These are phyloP conservation scores for Botryotinia globosa DNA, from an alignment of 2,329 filamentous ascomycete genomes.

Conservation along the genomic window DNA sequence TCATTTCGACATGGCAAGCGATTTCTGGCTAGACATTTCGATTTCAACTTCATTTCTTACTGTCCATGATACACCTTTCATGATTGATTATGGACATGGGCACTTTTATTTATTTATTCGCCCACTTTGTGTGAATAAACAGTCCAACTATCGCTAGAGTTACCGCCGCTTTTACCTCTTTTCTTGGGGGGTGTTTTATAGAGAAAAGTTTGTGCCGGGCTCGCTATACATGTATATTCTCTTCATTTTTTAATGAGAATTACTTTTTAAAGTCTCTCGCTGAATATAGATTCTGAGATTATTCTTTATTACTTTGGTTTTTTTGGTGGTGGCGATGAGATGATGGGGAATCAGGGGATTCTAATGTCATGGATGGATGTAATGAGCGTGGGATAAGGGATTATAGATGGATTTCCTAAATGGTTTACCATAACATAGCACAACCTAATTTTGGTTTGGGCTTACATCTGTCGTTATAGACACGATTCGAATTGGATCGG, in stretches of 20 bases:
- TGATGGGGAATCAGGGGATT: background rate
- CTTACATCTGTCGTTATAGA: constrained; percentile 10
- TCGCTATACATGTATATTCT: constrained; percentile 32
- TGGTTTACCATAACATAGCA: constrained; percentile 2
- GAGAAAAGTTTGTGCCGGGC: constrained; percentile 33
- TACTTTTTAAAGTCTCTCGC: constrained; percentile 26
- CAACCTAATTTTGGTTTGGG: background rate
- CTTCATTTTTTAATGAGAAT: constrained; percentile 18
- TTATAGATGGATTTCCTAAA: constrained; percentile 7
- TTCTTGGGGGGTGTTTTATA: constrained; percentile 22
- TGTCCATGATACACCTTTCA: constrained; percentile 14
- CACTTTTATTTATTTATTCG: constrained; percentile 15
- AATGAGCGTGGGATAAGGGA: constrained; percentile 8
- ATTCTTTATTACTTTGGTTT: background rate
- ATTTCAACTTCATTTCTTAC: constrained; percentile 26
- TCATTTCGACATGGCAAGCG: constrained; percentile 16
- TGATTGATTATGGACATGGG: constrained; percentile 4
- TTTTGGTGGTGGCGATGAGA: background rate
- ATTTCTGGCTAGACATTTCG: constrained; percentile 19
- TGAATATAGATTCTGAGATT: constrained; percentile 28
- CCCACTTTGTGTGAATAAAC: constrained; percentile 26
- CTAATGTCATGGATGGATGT: constrained; percentile 10
- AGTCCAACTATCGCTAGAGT: constrained; percentile 38
- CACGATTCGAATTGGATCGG: background rate
- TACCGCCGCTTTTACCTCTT: constrained; percentile 31